Percentiles rank a stretch among this genome's conserved stretches.
Evolutionary conservation across 371 early-diverging fungal species (phyloP).

Genomic region (Syncephalastrum monosporum): DNA sequence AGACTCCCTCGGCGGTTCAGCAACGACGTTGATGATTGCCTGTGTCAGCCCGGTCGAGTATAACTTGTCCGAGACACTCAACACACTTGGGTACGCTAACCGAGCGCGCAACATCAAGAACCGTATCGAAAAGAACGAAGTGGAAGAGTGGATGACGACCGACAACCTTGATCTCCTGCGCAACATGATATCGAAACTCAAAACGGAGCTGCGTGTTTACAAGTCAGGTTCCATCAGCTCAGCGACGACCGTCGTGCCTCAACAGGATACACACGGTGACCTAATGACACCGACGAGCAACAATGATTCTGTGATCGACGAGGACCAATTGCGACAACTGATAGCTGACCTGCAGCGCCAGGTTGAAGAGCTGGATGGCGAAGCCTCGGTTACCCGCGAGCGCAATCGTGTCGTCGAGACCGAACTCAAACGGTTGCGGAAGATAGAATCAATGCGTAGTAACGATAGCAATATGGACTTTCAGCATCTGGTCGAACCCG

Average conservation of each 20-base stretch:
- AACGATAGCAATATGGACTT: conserved; percentile 33
- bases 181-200: conserved; percentile 54
- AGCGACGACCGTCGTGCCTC: conserved; percentile 2
- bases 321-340: conserved; percentile 23
- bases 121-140: conserved; percentile 68
- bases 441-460: conserved; percentile 16
- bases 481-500: conserved; percentile 67
- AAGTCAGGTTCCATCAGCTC: conserved; percentile 23
- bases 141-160: conserved; percentile 66
- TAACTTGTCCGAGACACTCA: conserved; percentile 90
- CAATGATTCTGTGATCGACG: conserved; percentile 28
- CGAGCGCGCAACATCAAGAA: conserved; percentile 90
- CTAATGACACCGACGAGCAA: not conserved
- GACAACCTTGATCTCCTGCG: conserved; percentile 62
- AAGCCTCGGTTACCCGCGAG: conserved; percentile 36
- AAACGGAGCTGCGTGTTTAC: conserved; percentile 45
- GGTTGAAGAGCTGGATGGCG: conserved; percentile 43
- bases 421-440: conserved; percentile 31
- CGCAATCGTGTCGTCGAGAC: conserved; percentile 39
- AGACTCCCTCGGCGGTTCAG: conserved; percentile 95
- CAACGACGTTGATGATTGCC: conserved; percentile 91
- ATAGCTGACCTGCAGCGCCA: conserved; percentile 48
- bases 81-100: conserved; percentile 92
- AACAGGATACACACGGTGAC: not conserved
- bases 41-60: conserved; percentile 84